phyloP scores from a whole-genome alignment of 2,329 filamentous ascomycete species.

The Sporothrix variecibatus region DNA sequence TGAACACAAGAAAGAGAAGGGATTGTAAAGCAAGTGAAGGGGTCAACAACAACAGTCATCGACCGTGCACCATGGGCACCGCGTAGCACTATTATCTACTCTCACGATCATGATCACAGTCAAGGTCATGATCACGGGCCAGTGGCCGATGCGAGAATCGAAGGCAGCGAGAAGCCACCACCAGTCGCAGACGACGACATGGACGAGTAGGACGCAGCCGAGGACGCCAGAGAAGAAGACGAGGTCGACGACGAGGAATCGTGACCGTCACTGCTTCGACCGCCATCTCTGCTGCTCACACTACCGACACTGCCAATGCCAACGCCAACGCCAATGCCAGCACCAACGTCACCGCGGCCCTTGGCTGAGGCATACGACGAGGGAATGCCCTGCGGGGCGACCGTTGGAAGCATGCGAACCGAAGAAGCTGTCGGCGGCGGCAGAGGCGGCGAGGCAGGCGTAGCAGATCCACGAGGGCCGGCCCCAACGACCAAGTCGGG shows the following conservation, averaged over 20 bases:
- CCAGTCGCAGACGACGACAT: slow-evolving; percentile 16
- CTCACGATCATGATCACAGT: not conserved
- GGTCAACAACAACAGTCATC: not conserved
- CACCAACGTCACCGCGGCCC: not conserved
- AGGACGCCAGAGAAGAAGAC: slow-evolving; percentile 15
- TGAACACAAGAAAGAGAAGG: not conserved
- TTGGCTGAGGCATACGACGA: not conserved
- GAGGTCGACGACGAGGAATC: slow-evolving; percentile 22
- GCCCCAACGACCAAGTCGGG: not conserved
- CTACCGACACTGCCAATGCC: not conserved
- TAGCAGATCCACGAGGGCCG: not conserved
- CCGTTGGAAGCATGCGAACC: not conserved
- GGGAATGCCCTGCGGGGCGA: slow-evolving; percentile 16
- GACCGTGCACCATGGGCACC: no score
- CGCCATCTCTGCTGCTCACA: slow-evolving; percentile 4
- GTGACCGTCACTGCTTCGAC: slow-evolving; percentile 7
- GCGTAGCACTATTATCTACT: not conserved
- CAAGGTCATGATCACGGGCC: not conserved
- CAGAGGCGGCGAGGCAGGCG: not conserved
- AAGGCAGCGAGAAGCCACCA: slow-evolving; percentile 24
- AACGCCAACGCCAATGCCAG: not conserved
- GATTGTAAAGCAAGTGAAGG: not conserved
- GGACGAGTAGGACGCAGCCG: slow-evolving; percentile 21
- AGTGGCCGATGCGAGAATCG: slow-evolving; percentile 21
- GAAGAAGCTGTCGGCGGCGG: slow-evolving; percentile 7